A percentile compares a stretch with the other conserved stretches of the same genome.
These are phyloP conservation scores for Tuber umbilicatum DNA, from an alignment of 495 filamentous ascomycete species.

Conservation along the genomic window DNA sequence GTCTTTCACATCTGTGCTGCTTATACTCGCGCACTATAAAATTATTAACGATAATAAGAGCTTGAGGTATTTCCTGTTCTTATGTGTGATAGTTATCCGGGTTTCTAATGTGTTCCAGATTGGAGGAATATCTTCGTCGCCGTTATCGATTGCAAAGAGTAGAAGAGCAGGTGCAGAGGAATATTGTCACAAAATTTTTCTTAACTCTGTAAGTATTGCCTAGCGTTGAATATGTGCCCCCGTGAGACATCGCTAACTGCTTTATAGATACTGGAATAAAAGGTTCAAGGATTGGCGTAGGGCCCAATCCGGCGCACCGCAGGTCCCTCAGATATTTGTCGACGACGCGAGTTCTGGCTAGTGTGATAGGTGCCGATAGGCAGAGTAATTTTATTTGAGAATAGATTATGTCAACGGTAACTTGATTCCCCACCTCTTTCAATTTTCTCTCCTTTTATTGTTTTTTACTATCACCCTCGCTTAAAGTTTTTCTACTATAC, in stretches of 20 bases:
- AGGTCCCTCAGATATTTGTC: slow-evolving; percentile 49
- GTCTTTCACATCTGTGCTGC: slow-evolving; percentile 84
- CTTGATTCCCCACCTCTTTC: no score
- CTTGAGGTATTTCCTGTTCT: slow-evolving; percentile 53
- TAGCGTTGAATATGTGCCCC: background rate
- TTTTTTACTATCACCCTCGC: no score
- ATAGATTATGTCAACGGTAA: no score
- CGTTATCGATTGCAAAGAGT: slow-evolving; percentile 85
- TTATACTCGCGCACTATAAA: slow-evolving; percentile 98
- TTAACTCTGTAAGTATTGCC: slow-evolving; percentile 62
- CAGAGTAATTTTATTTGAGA: no score
- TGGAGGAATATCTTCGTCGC: slow-evolving; percentile 92
- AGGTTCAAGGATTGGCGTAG: slow-evolving; percentile 64
- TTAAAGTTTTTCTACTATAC: no score
- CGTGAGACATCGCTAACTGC: background rate
- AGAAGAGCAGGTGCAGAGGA: slow-evolving; percentile 87
- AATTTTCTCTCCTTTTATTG: no score
- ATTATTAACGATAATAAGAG: slow-evolving; percentile 98
- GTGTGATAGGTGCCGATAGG: no score
- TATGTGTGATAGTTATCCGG: background rate
- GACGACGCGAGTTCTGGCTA: slow-evolving; percentile 31
- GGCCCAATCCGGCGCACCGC: slow-evolving; percentile 66
- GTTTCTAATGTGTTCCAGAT: slow-evolving; percentile 31
- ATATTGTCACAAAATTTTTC: slow-evolving; percentile 89
- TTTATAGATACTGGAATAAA: slow-evolving; percentile 63